These are phyloP conservation scores for Cladophialophora immunda DNA, from an alignment of 2,329 filamentous ascomycete genomes.

Conservation along the genomic window DNA sequence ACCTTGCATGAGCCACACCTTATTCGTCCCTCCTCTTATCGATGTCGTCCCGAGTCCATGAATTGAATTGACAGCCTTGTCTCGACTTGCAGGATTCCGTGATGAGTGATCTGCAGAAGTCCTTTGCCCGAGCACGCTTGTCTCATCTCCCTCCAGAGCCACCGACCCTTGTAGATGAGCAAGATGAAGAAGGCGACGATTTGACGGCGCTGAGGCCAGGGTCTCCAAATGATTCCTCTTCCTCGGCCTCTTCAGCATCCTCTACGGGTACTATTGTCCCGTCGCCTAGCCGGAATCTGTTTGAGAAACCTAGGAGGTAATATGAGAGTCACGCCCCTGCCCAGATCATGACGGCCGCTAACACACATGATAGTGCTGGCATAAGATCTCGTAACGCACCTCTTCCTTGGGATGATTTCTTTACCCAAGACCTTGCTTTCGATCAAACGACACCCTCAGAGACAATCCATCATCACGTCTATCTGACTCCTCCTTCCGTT, in stretches of 20 bases:
- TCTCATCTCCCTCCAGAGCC: constrained; percentile 67
- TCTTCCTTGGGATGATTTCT: constrained; percentile 88
- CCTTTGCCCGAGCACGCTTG: constrained; percentile 80
- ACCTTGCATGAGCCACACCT: constrained; percentile 8
- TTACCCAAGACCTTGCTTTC: constrained; percentile 85
- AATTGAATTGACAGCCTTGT: constrained; percentile 11
- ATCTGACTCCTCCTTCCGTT: constrained; percentile 77
- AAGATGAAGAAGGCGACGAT: constrained; percentile 48
- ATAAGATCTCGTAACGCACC: constrained; percentile 62
- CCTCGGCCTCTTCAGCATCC: constrained; percentile 88
- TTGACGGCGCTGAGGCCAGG: constrained; percentile 41
- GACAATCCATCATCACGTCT: constrained; percentile 78
- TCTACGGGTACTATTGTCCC: constrained; percentile 93
- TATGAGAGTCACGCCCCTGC: constrained; percentile 31
- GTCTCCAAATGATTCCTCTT: constrained; percentile 71
- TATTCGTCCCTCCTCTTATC: neutral
- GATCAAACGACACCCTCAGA: constrained; percentile 47
- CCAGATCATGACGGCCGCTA: neutral
- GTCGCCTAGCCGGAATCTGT: constrained; percentile 75
- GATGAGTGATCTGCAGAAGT: constrained; percentile 80
- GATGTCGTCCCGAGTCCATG: neutral
- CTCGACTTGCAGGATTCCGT: constrained; percentile 9
- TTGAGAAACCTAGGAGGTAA: constrained; percentile 75
- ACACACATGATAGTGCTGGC: constrained; percentile 20
- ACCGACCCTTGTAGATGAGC: constrained; percentile 55